Base-by-base conservation (phyloP, 2,329 filamentous ascomycete species). In the Tolypocladium capitatum region DNA sequence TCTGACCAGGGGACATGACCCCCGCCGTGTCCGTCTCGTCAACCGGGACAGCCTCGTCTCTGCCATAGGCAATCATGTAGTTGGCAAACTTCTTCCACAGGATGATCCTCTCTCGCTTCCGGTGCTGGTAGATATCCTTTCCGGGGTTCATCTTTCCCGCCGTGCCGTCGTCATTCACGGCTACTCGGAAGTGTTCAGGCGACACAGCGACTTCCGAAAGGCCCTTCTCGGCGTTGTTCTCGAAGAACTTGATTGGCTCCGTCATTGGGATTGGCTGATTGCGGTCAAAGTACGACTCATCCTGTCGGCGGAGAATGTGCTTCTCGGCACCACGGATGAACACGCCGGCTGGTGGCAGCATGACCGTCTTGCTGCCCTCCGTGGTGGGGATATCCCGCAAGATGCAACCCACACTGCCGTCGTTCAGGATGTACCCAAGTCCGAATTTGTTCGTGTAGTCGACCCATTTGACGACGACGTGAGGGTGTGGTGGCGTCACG, bases 391-490 rank as follows among this genome's bases (percentile, higher is more conserved):
- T 75, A 49, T 75, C 76, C 24, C 73, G 70, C 45, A 81, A 68
- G 44, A 83, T 78, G 53, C 84, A 89, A 16, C 86, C 86, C 20
- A 90, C 81, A 52, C 81, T 88, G 30, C 86, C 86, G 54, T 91
- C 84, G 52, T 86, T 86, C 47, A 92, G 70, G 49, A 91, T 87
- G 58, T 91, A 92, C 33, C 86, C 86, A 16, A 92, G 74, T 13
- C 86, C 86, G 61, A 89, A 88, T 61, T 89, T 89, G 64, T 89
- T 87, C 50, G 85, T 88, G 63, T 92, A 92, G 61, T 92, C 86
- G 7, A 92, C 86, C 86, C 86, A 92, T 60, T 90, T 88, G 11
- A 83, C 77, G 13, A 83, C 80, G 41, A 83, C 76, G 59, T 81
- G 67, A 59, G 83, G 74, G 60, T 83, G 63, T 51, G 80, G 59